Evolutionary conservation across 2,329 filamentous ascomycete species (phyloP).

Genomic region (Colletotrichum eremochloae): DNA sequence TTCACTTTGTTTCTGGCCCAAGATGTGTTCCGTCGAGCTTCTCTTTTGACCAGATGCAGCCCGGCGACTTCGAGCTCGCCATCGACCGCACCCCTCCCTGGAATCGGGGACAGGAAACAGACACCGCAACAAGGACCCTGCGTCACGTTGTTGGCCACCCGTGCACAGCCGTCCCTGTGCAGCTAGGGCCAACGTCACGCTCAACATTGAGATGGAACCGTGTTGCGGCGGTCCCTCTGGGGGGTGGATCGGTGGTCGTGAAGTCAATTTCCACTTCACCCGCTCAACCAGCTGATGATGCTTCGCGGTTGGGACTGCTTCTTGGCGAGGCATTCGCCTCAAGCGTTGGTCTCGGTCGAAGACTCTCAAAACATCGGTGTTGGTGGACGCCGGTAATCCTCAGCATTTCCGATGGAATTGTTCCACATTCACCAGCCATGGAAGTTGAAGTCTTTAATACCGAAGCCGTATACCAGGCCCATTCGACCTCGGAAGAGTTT

Average conservation of each 20-base stretch:
- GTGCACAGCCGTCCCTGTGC: neutral
- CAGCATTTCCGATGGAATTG: neutral
- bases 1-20: neutral
- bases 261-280: constrained; percentile 28
- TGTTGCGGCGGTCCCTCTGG: neutral
- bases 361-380: neutral
- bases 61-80: neutral
- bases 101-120: neutral
- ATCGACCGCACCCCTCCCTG: neutral
- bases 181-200: neutral
- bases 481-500: constrained; percentile 51
- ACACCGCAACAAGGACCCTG: neutral
- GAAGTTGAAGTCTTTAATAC: constrained; percentile 55
- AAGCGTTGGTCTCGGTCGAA: neutral
- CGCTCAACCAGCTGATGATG: neutral
- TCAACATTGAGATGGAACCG: neutral
- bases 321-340: neutral
- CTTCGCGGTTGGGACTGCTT: neutral
- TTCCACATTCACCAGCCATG: constrained; percentile 43
- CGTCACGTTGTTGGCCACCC: neutral
- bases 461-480: constrained; percentile 53
- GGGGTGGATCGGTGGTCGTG: neutral
- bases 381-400: neutral
- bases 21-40: neutral
- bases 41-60: neutral